A percentile compares a stretch with the other conserved stretches of the same genome.
Evolutionary conservation across 75 land plant genomes (phyloP).

Genomic region (Pinus albicaulis): DNA sequence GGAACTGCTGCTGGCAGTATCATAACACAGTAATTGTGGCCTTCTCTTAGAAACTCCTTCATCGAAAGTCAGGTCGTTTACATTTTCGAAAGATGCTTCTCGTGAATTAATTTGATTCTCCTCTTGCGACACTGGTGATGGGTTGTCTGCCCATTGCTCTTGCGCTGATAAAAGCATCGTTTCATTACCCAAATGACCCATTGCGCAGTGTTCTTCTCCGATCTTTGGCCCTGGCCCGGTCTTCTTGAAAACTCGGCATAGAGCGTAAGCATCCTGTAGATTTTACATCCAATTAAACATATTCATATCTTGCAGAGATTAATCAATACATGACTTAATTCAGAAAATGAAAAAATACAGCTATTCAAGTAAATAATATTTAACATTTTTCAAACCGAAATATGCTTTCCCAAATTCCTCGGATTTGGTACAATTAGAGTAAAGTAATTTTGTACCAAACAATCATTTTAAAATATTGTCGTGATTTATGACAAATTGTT

Average conservation of each 20-base stretch:
- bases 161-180: neutral
- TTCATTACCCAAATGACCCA: neutral
- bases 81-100: neutral
- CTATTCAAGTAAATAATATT: neutral
- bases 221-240: conserved; percentile 25
- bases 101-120: neutral
- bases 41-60: neutral
- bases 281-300: neutral
- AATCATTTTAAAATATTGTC: too few relatives aligned
- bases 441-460: too few relatives aligned
- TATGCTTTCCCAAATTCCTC: too few relatives aligned
- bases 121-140: neutral
- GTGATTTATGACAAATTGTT: too few relatives aligned
- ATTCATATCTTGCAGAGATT: neutral
- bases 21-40: neutral
- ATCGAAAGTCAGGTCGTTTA: neutral
- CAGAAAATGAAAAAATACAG: neutral
- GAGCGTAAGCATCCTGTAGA: conserved; percentile 18
- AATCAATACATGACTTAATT: too few relatives aligned
- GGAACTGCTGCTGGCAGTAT: neutral
- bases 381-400: too few relatives aligned
- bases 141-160: neutral
- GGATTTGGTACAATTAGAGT: too few relatives aligned
- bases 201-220: conserved; percentile 6
- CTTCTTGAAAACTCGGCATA: conserved; percentile 30